Evolutionary conservation across 228 moss, liverwort and hornwort genomes (phyloP), one percentile per base, ranked within the genome.

Genomic region (Sphagnum magellanicum): DNA sequence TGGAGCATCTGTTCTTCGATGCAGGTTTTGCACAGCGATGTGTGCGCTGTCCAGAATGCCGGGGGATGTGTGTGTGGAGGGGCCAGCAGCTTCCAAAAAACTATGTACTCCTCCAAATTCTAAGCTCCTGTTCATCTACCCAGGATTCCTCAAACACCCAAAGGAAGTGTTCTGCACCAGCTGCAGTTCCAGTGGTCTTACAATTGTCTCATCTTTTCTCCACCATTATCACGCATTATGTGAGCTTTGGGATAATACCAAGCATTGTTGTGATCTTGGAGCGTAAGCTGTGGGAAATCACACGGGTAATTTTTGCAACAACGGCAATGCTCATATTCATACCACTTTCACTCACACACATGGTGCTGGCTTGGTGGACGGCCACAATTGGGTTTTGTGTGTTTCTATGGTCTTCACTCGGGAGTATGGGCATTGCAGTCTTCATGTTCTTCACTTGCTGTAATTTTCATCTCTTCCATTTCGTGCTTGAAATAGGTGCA

Each of bases 21-120:
- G 75, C 81, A 61, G 78, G 76, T 48, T 12, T 79, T 46, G 88
- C 79, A 13, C 74, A 77, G 73, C 73, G 81, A 68, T 76, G 78
- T 52, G 79, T 88, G 14, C 79, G 84, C 65, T 88, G 88, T 61
- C 88, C 88, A 47, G 88, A 88, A 76, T 88, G 88, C 67, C 77
- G 88, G 8, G 71, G 81, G 51, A 65, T 82, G 68, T 85, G 88
- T 55, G 75, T 80, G 58, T 88, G 85, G 85, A 77, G 71, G n/a
- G 82, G 81, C 61, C 80, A 83, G 5, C 81, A 84, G 66, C 79
- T 85, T 47, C 88, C 88, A 13, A 88, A 84, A 60, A 88, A 88
- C 58, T 88, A 84, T 72, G 82, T 88, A 59, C 82, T 88, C 50
- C 79, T 88, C 51, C 81, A 82, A 13, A 74, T 84, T 65, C 69